Evolutionary conservation across 208 protist genomes (phyloP).

Genomic region (Leishmania arabica): DNA sequence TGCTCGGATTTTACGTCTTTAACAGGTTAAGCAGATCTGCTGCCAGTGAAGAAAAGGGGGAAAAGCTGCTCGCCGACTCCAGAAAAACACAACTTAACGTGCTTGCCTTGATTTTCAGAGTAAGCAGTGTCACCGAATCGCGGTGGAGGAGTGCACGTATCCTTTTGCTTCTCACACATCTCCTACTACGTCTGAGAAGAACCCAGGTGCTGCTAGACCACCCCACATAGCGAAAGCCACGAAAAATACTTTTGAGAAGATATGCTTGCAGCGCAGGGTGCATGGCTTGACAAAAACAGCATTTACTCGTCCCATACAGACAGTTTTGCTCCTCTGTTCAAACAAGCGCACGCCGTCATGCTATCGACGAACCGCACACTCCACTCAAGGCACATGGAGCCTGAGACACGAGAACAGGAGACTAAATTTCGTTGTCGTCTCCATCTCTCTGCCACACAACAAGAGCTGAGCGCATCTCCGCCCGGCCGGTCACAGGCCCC

Average conservation of each 20-base stretch:
- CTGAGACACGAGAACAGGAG: not conserved
- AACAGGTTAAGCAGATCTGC: slow-evolving; percentile 2
- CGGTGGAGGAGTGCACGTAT: not conserved
- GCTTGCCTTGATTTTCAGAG: not conserved
- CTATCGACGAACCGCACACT: not conserved
- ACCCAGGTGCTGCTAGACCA: not conserved
- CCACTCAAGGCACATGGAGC: not conserved
- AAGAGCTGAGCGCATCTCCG: not conserved
- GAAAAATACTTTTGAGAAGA: not conserved
- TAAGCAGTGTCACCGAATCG: not conserved
- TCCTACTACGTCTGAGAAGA: not conserved
- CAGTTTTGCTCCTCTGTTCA: not conserved
- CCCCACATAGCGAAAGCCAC: not conserved
- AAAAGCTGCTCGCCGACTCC: not conserved
- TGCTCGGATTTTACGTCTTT: not conserved
- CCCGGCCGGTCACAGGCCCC: not conserved
- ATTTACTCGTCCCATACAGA: not conserved
- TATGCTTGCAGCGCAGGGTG: not conserved
- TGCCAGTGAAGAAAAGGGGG: slow-evolving; percentile 6
- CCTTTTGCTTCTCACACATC: not conserved
- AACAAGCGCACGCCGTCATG: not conserved
- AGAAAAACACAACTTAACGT: not conserved
- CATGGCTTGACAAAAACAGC: not conserved
- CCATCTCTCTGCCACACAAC: not conserved
- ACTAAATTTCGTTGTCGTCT: not conserved